These are phyloP conservation scores for Dipteronia dyeriana DNA, from an alignment of 345 rosid genomes.

Conservation along the genomic window DNA sequence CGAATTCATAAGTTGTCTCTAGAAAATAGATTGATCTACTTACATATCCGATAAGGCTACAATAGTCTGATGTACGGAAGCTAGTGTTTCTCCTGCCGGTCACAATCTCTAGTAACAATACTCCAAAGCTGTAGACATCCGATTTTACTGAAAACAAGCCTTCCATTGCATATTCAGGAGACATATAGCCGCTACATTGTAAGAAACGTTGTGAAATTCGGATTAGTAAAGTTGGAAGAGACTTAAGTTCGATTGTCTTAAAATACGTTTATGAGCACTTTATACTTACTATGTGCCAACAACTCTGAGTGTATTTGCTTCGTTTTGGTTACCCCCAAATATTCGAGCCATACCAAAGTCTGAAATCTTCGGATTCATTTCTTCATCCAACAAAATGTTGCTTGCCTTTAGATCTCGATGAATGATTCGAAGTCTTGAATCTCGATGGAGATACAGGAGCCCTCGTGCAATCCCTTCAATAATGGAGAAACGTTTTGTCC, in stretches of 20 bases:
- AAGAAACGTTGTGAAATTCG: background rate
- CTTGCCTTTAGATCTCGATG: slow-evolving; percentile 72
- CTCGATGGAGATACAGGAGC: slow-evolving; percentile 71
- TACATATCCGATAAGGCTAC: slow-evolving; percentile 55
- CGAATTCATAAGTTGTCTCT: background rate
- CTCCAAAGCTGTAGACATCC: slow-evolving; percentile 76
- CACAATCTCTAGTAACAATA: slow-evolving; percentile 60
- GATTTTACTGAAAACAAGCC: slow-evolving; percentile 71
- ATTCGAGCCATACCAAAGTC: slow-evolving; percentile 79
- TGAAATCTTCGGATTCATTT: slow-evolving; percentile 76
- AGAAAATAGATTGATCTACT: slow-evolving; percentile 24
- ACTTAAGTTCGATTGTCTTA: background rate
- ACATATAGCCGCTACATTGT: slow-evolving; percentile 64
- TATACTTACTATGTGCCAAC: slow-evolving; percentile 68
- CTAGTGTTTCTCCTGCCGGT: slow-evolving; percentile 57
- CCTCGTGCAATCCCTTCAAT: slow-evolving; percentile 79
- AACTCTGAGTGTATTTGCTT: slow-evolving; percentile 58
- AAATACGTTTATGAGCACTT: background rate
- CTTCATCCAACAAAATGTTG: slow-evolving; percentile 69
- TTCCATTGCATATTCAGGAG: slow-evolving; percentile 83
- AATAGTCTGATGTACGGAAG: slow-evolving; percentile 38
- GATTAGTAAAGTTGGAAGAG: background rate
- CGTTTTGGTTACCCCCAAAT: slow-evolving; percentile 50
- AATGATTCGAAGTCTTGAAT: slow-evolving; percentile 69
- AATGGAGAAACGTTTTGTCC: slow-evolving; percentile 55